These are phyloP conservation scores for Coniosporium tulheliwenetii DNA, from an alignment of 2,329 filamentous ascomycete genomes.

Conservation along the genomic window DNA sequence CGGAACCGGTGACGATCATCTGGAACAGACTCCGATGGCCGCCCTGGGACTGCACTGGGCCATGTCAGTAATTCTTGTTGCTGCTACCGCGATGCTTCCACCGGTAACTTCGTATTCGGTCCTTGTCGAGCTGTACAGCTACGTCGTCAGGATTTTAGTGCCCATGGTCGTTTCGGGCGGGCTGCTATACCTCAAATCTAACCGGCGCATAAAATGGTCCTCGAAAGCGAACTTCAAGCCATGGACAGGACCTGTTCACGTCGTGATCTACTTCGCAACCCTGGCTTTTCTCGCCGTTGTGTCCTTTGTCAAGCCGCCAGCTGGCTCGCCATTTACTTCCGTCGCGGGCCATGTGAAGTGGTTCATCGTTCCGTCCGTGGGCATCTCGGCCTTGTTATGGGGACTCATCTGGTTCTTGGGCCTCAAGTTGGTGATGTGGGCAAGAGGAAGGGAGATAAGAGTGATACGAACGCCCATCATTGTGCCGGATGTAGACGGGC, in stretches of 20 bases:
- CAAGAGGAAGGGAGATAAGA: slow-evolving; percentile 6
- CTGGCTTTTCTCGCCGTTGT: slow-evolving; percentile 8
- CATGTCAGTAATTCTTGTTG: slow-evolving; percentile 18
- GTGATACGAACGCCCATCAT: slow-evolving; percentile 8
- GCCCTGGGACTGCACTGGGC: slow-evolving; percentile 23
- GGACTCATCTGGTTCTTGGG: slow-evolving; percentile 8
- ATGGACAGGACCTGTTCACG: slow-evolving; percentile 10
- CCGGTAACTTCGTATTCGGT: slow-evolving; percentile 14
- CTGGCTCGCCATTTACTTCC: slow-evolving; percentile 7
- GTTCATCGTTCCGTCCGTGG: slow-evolving; percentile 10
- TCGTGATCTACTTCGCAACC: slow-evolving; percentile 8
- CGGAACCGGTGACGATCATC: slow-evolving; percentile 4
- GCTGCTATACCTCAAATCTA: slow-evolving; percentile 14
- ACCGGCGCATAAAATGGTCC: slow-evolving; percentile 1
- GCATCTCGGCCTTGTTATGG: slow-evolving; percentile 8
- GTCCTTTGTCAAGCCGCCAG: slow-evolving; percentile 7
- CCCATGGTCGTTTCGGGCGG: slow-evolving; percentile 17
- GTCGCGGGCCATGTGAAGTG: slow-evolving; percentile 2
- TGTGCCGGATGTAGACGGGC: slow-evolving; percentile 6
- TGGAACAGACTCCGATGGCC: slow-evolving; percentile 20
- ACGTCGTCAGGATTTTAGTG: slow-evolving; percentile 21
- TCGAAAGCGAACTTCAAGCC: slow-evolving; percentile 3
- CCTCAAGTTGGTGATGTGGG: slow-evolving; percentile 5
- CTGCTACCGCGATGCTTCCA: slow-evolving; percentile 11
- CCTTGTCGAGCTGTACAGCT: slow-evolving; percentile 22